Percentiles rank a stretch among this genome's conserved stretches.
Evolutionary conservation across 2,329 filamentous ascomycete genomes (phyloP).

Genomic region (Neopestalotiopsis sp.): DNA sequence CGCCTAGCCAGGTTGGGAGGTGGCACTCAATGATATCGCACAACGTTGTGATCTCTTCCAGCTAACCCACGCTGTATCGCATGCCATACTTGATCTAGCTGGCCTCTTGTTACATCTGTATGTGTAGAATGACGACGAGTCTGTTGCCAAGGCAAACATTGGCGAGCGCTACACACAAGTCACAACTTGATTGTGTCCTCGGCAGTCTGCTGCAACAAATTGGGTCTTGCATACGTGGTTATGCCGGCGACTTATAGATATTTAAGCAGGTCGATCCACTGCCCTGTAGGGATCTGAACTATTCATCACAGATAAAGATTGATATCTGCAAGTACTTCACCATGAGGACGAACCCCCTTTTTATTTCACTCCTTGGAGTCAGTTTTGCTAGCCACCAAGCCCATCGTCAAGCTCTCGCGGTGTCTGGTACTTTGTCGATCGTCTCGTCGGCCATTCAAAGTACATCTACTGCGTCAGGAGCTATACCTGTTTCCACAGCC

Average conservation of each 20-base stretch:
- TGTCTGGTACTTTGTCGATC: neutral
- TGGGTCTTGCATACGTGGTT: neutral
- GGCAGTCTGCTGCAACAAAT: too few species aligned
- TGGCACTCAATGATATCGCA: neutral
- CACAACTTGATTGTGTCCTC: neutral
- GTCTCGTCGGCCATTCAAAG: slow-evolving; percentile 17
- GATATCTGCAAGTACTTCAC: neutral
- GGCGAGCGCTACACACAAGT: neutral
- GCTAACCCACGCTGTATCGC: neutral
- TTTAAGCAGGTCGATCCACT: neutral
- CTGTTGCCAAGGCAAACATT: neutral
- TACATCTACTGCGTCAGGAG: neutral
- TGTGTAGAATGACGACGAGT: neutral
- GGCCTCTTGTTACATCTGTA: neutral
- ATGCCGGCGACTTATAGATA: neutral
- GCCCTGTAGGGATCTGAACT: too few species aligned
- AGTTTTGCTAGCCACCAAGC: slow-evolving; percentile 2
- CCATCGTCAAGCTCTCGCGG: neutral
- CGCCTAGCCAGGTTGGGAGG: neutral
- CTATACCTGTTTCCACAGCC: slow-evolving; percentile 16
- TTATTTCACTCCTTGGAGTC: neutral
- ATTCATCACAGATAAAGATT: too few species aligned
- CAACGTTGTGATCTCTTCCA: neutral
- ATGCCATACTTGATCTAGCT: neutral
- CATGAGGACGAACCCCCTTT: neutral